phyloP scores from a whole-genome alignment of 2,329 filamentous ascomycete genomes.

The Waltergamsia citrina region DNA sequence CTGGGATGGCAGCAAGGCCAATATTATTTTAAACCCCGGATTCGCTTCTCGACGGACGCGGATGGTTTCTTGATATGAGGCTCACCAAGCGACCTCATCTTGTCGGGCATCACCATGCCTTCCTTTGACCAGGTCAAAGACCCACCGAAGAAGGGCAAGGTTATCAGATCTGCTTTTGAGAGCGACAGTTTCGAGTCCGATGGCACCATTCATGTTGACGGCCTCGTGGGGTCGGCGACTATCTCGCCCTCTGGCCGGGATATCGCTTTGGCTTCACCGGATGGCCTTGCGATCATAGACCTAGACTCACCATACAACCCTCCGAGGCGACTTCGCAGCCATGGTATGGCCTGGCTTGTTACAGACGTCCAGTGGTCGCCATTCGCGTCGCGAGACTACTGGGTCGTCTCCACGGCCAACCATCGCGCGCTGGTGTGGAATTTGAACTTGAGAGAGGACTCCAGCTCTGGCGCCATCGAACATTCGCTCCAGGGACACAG shows the following conservation, averaged over 20 bases:
- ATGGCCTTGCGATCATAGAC: conserved; percentile 85
- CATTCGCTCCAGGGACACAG: conserved; percentile 77
- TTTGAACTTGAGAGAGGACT: conserved; percentile 68
- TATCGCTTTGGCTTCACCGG: conserved; percentile 81
- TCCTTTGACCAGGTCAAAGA: conserved; percentile 34
- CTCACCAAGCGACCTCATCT: background rate
- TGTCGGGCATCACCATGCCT: conserved; percentile 29
- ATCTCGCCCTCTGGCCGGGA: conserved; percentile 89
- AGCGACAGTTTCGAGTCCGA: conserved; percentile 83
- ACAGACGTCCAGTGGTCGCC: conserved; percentile 97
- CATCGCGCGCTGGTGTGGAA: conserved; percentile 95
- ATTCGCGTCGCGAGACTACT: conserved; percentile 80
- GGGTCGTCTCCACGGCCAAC: conserved; percentile 91
- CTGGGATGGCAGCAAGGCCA: too few relatives aligned
- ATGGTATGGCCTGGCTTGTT: conserved; percentile 87
- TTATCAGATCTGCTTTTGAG: conserved; percentile 63
- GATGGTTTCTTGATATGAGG: background rate
- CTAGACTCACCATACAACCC: conserved; percentile 82
- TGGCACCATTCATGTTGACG: conserved; percentile 73
- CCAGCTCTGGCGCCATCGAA: conserved; percentile 62
- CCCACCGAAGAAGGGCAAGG: conserved; percentile 44
- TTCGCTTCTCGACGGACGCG: background rate
- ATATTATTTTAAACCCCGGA: too few relatives aligned
- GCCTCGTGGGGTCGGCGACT: conserved; percentile 77
- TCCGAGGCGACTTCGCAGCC: conserved; percentile 70